Conservation (phyloP, 441 rosid species). For the Aleurites moluccanus region DNA sequence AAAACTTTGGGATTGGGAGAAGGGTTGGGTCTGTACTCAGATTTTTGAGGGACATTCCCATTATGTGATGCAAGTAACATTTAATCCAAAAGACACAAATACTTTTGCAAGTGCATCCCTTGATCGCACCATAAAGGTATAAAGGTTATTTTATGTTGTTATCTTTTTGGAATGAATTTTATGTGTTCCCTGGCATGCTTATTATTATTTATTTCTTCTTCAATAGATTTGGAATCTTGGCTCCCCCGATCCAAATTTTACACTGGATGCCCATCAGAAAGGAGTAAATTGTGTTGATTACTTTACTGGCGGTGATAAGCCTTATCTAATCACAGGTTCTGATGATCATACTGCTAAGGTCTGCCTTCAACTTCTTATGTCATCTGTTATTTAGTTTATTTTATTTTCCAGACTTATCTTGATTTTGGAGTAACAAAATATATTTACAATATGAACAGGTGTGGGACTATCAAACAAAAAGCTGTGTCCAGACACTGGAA, state of each 20-base stretch:
- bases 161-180: slow-evolving; percentile 1
- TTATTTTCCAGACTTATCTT: slow-evolving; percentile 12
- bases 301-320: slow-evolving; percentile 89
- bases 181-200: slow-evolving; percentile 14
- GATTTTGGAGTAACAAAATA: slow-evolving; percentile 20
- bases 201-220: slow-evolving; percentile 14
- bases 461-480: slow-evolving; percentile 86
- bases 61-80: slow-evolving; percentile 87
- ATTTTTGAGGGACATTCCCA: slow-evolving; percentile 86
- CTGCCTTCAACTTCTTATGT: slow-evolving; percentile 24
- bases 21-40: slow-evolving; percentile 71
- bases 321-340: slow-evolving; percentile 89
- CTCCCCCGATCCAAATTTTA: slow-evolving; percentile 90
- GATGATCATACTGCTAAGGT: slow-evolving; percentile 99
- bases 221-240: slow-evolving; percentile 93
- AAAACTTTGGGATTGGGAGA: slow-evolving; percentile 97
- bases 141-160: slow-evolving; percentile 13
- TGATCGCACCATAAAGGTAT: slow-evolving; percentile 79
- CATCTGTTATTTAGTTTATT: background rate
- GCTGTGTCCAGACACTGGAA: slow-evolving; percentile 77
- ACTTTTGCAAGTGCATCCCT: slow-evolving; percentile 89
- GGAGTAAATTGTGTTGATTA: slow-evolving; percentile 95
- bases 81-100: slow-evolving; percentile 75
- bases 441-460: slow-evolving; percentile 45
- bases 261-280: slow-evolving; percentile 90